Evolutionary conservation across 805 yeast species (phyloP).

Genomic region (Debaryomyces tyrocola): DNA sequence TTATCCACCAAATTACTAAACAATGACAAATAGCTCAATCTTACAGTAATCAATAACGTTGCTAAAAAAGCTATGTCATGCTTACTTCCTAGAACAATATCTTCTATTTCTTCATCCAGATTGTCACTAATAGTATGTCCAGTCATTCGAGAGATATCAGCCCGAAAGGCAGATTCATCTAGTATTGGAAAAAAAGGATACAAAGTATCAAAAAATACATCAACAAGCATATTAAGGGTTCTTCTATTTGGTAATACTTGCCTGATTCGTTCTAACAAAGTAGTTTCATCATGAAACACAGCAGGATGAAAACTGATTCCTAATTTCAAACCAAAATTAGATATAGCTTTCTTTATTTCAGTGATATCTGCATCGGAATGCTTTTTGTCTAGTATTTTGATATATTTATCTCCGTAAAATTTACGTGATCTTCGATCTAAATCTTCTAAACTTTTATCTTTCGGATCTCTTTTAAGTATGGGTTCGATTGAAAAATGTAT

Average conservation of each 20-base stretch:
- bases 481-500: not conserved
- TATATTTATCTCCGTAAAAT: constrained; percentile 3
- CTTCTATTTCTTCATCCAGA: not conserved
- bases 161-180: not conserved
- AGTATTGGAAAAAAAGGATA: constrained; percentile 2
- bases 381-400: constrained; percentile 1
- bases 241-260: not conserved
- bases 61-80: constrained; percentile 25
- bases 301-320: not conserved
- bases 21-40: constrained; percentile 26
- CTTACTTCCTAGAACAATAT: constrained; percentile 14
- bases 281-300: not conserved
- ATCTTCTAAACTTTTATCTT: not conserved
- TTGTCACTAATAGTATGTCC: not conserved
- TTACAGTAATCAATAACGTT: constrained; percentile 21
- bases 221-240: not conserved
- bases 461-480: not conserved
- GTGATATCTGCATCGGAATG: not conserved
- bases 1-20: constrained; percentile 8
- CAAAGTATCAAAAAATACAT: constrained; percentile 1
- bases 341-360: not conserved
- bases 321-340: constrained; percentile 1
- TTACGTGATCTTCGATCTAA: constrained; percentile 2
- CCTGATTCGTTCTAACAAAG: not conserved
- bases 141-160: not conserved